Conservation (phyloP, 1,139 yeast species). For the Pichia sp. region DNA sequence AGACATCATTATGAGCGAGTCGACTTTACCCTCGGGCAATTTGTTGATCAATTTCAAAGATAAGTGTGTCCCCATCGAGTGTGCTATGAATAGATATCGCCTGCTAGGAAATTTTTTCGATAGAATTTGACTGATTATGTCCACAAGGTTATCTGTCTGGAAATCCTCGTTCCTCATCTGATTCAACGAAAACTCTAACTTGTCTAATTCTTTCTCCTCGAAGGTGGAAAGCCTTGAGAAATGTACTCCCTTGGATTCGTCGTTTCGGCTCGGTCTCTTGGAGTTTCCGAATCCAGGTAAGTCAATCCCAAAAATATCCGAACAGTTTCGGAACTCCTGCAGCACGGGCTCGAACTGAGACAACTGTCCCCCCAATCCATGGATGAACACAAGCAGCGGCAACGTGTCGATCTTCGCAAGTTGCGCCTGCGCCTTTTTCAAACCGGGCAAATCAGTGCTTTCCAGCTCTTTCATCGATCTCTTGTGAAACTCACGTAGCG, state of each 20-base stretch:
- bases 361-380: slow-evolving; percentile 77
- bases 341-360: slow-evolving; percentile 66
- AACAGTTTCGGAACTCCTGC: slow-evolving; percentile 61
- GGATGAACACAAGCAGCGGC: slow-evolving; percentile 60
- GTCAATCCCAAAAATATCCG: slow-evolving; percentile 60
- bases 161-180: slow-evolving; percentile 42
- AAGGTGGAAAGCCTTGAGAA: slow-evolving; percentile 26
- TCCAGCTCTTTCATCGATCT: slow-evolving; percentile 33
- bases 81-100: slow-evolving; percentile 60
- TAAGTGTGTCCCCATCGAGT: slow-evolving; percentile 70
- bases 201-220: slow-evolving; percentile 22
- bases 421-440: slow-evolving; percentile 26
- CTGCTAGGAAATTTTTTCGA: slow-evolving; percentile 38
- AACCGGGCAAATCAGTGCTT: slow-evolving; percentile 20
- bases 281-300: slow-evolving; percentile 75
- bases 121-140: slow-evolving; percentile 35
- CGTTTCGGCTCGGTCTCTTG: slow-evolving; percentile 25
- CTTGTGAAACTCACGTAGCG: slow-evolving; percentile 44
- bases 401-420: slow-evolving; percentile 40
- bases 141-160: slow-evolving; percentile 46
- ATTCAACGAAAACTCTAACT: slow-evolving; percentile 23
- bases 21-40: slow-evolving; percentile 40
- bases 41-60: slow-evolving; percentile 45
- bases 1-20: slow-evolving; percentile 46
- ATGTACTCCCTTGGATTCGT: slow-evolving; percentile 3